Conservation (phyloP, 2,329 filamentous ascomycete species). For the Plenodomus lindquistii region DNA sequence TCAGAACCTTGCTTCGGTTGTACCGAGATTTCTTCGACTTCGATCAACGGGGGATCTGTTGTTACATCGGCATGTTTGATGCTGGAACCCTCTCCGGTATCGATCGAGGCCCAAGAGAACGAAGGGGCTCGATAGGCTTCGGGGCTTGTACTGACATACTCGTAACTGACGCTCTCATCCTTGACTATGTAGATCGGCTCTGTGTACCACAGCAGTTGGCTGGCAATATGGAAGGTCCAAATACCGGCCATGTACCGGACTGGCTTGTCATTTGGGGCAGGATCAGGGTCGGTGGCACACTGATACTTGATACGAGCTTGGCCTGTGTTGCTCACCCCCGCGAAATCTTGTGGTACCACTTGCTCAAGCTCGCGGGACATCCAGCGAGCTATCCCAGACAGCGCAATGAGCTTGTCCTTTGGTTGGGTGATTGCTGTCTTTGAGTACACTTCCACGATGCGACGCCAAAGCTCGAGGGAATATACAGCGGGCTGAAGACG, state of each 20-base stretch:
- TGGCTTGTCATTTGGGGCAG: neutral
- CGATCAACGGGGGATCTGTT: constrained; percentile 7
- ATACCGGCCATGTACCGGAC: constrained; percentile 18
- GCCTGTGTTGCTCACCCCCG: too few species aligned
- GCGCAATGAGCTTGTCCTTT: constrained; percentile 20
- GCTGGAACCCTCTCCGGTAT: too few species aligned
- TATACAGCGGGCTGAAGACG: constrained; percentile 5
- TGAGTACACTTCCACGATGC: constrained; percentile 20
- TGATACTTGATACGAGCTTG: too few species aligned
- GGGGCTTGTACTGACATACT: constrained; percentile 2
- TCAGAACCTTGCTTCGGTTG: constrained; percentile 3
- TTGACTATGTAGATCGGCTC: constrained; percentile 1
- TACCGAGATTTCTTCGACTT: constrained; percentile 7
- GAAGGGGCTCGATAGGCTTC: constrained; percentile 15
- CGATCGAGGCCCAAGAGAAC: constrained; percentile 25
- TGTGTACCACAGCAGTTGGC: constrained; percentile 22
- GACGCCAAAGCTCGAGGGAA: constrained; percentile 15
- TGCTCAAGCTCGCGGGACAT: constrained; percentile 4
- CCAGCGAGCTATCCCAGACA: constrained; percentile 18
- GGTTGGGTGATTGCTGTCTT: constrained; percentile 5
- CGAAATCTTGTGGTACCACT: too few species aligned
- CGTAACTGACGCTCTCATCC: too few species aligned
- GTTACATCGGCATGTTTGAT: constrained; percentile 16
- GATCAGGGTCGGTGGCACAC: too few species aligned
- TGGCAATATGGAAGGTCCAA: constrained; percentile 16